Evolutionary conservation across 2,329 filamentous ascomycete species (phyloP), one percentile per base, ranked within the genome.

Genomic region (Alternaria sp.): DNA sequence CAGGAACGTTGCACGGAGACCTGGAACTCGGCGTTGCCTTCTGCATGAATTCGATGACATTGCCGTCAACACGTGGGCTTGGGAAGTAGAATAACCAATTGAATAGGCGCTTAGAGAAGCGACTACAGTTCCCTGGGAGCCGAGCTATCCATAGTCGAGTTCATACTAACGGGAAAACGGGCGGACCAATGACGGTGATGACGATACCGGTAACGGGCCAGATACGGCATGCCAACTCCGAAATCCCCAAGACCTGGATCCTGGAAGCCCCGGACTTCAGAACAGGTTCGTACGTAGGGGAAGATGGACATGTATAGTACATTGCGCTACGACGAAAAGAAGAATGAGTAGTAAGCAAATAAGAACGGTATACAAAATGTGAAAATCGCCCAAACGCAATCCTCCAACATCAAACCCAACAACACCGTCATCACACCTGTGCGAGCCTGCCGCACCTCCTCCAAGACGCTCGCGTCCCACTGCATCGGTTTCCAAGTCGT

Each of bases 11-110:
- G 49, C 26, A 13, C 13, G 44, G 30, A 47, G 60, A 64, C 69
- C 71, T 69, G 69, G 67, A 65, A 58, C 21, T 52, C 63, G 64
- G 66, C 50, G 57, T 57, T 57, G 52, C 47, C 21, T 30, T 40
- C 25, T 49, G 28, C 21, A 56, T 47, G 49, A 28, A 40, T 30
- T 51, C 25, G 8, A 32, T 26, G 49, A 32, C 15, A 32, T 19
- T 54, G 32, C 40, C n/a, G 12, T 26, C 19, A 51, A 47, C 63
- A 67, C 59, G 65, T 62, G 61, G 62, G 62, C 59, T 63, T 65
- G 55, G 51, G 56, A 13, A 12, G 19, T n/a, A 6, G 17, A 17
- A 30, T 17, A 11, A 32, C 49, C 17, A 52, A 52, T 13, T 4
- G 9, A 23, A 6, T 2, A 0, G 28, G 32, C 10, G 10, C 36